A percentile compares a stretch with the other conserved stretches of the same genome.
phyloP scores from a whole-genome alignment of 768 basidiomycete species.

The Hygrophoropsis aurantiaca region DNA sequence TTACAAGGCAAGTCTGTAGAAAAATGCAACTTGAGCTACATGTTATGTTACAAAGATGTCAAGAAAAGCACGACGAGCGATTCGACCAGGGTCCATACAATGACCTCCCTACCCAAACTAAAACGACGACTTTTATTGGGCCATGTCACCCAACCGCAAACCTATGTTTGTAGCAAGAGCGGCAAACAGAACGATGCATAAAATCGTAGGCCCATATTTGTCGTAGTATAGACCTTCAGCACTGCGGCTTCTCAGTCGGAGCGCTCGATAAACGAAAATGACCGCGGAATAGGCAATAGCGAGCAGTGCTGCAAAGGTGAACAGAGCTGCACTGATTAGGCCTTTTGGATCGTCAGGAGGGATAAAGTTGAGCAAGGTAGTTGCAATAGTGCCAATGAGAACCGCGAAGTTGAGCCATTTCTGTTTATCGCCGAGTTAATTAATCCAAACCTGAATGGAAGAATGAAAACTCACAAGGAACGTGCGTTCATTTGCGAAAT shows the following conservation, averaged over 20 bases:
- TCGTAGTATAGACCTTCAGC: constrained; percentile 89
- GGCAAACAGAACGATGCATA: constrained; percentile 67
- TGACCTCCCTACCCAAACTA: not conserved
- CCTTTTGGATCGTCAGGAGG: constrained; percentile 70
- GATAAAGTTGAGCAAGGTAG: constrained; percentile 85
- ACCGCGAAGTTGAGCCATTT: constrained; percentile 90
- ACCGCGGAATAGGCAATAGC: constrained; percentile 85
- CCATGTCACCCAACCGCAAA: constrained; percentile 61
- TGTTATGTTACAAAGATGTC: too few species aligned
- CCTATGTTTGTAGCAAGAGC: constrained; percentile 78
- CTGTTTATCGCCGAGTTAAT: constrained; percentile 36
- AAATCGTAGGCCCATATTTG: constrained; percentile 78
- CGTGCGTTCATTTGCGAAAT: constrained; percentile 94
- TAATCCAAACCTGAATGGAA: not conserved
- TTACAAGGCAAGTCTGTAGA: not conserved
- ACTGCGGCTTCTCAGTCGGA: constrained; percentile 62
- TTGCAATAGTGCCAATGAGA: constrained; percentile 86
- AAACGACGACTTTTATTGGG: not conserved
- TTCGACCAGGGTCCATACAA: not conserved
- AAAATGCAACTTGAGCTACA: too few species aligned
- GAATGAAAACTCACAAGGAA: constrained; percentile 74
- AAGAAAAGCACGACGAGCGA: too few species aligned
- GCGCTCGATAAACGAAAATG: constrained; percentile 77
- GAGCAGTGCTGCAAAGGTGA: constrained; percentile 86
- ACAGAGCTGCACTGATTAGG: constrained; percentile 82